phyloP scores from a whole-genome alignment of 495 filamentous ascomycete species.

The Podospora tetraspora region DNA sequence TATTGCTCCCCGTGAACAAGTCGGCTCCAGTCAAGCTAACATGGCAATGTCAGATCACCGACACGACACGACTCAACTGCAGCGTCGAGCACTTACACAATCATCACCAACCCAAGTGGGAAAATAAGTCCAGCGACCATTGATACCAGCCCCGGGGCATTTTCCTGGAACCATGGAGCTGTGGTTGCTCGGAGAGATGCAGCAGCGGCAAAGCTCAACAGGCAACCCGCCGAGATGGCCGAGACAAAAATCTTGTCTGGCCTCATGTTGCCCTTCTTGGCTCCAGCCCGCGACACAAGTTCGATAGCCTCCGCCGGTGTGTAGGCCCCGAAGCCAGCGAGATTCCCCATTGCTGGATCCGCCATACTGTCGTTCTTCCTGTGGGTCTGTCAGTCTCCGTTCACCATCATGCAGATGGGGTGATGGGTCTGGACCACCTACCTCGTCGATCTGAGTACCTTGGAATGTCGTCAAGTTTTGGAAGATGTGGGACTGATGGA shows the following conservation, averaged over 20 bases:
- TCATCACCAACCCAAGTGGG: constrained; percentile 54
- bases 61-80: not conserved
- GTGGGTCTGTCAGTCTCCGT: not conserved
- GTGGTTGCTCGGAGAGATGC: constrained; percentile 48
- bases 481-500: not conserved
- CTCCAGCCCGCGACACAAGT: constrained; percentile 41
- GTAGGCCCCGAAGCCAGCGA: constrained; percentile 23
- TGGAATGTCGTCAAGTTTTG: not conserved
- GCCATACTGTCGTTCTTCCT: not conserved
- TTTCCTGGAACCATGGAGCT: constrained; percentile 55
- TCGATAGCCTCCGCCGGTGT: constrained; percentile 45
- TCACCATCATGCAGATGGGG: not conserved
- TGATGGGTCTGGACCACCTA: no score
- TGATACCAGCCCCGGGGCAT: constrained; percentile 55
- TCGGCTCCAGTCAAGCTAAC: constrained; percentile 49
- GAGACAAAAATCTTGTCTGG: constrained; percentile 53
- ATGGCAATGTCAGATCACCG: not conserved
- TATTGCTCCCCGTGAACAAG: constrained; percentile 55
- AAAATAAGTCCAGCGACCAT: constrained; percentile 53
- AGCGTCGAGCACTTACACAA: constrained; percentile 30
- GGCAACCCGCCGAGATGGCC: constrained; percentile 46
- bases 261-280: constrained; percentile 48
- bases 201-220: constrained; percentile 52
- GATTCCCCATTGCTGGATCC: not conserved
- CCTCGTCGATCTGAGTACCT: not conserved